These are phyloP conservation scores for Cystobasidium sp. DNA, from an alignment of 1,284 basidiomycete species.

Conservation along the genomic window DNA sequence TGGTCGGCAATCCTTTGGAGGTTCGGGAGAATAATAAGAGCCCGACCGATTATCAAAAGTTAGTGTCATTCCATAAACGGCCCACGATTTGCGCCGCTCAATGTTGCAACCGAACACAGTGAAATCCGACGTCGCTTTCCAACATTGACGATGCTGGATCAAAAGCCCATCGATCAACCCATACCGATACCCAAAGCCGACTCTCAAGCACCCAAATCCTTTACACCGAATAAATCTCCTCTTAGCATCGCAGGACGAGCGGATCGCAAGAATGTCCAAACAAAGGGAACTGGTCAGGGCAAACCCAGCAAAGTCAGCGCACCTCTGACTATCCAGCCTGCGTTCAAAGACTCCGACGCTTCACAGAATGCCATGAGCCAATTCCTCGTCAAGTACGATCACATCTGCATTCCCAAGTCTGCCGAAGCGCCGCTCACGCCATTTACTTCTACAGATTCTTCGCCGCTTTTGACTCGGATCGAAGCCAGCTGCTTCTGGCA, in stretches of 20 bases:
- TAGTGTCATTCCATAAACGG: constrained; percentile 53
- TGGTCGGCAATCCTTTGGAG: constrained; percentile 78
- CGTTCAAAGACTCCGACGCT: constrained; percentile 69
- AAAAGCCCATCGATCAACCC: constrained; percentile 65
- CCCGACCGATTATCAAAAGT: constrained; percentile 70
- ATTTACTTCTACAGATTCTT: constrained; percentile 68
- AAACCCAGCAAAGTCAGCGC: constrained; percentile 62
- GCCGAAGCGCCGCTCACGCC: constrained; percentile 5
- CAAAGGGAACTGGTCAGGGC: not conserved
- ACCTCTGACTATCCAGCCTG: constrained; percentile 70
- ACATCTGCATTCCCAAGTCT: constrained; percentile 19
- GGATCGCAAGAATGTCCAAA: constrained; percentile 5
- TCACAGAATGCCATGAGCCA: constrained; percentile 68
- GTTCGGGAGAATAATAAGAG: constrained; percentile 67
- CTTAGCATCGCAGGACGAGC: constrained; percentile 59
- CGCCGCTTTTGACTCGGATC: constrained; percentile 76
- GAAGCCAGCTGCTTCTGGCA: constrained; percentile 69
- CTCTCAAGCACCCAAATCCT: constrained; percentile 48
- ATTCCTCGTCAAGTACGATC: constrained; percentile 73
- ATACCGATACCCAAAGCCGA: constrained; percentile 47
- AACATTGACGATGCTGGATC: constrained; percentile 72
- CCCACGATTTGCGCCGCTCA: constrained; percentile 4
- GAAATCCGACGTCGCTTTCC: constrained; percentile 73
- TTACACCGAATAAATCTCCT: constrained; percentile 72
- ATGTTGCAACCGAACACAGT: constrained; percentile 59